Base-by-base conservation (phyloP, 805 yeast genomes). In the Blastobotrys americana region DNA sequence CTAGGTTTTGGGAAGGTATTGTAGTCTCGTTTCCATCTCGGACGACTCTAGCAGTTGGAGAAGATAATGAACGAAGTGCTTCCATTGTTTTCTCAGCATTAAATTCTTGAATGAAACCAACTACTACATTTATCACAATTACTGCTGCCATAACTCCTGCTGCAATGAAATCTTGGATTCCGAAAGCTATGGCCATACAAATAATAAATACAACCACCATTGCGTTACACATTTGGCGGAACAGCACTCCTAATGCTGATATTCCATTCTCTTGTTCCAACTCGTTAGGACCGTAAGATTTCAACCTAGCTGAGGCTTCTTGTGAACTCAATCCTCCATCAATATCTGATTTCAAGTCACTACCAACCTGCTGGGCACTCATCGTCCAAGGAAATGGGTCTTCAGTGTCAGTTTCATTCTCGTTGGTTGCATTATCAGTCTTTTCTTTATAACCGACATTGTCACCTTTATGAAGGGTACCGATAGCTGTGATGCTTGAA, bases 41-140 rank as follows among this genome's bases (percentile, higher is more conserved):
- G 36, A 77, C 69, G 19, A 78, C 86, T 34, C 73, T 66, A 0
- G 93, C 89, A 2, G 80, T 74, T 3, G 90, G 87, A 2, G 87
- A 78, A 42, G 83, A 72, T 42, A 84, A 69, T 0, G 79, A 72
- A 49, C 77, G 72, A 35, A 83, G 71, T 0, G 88, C 79, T 33
- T 80, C 84, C 86, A 83, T 84, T 1, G 90, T 84, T 57, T 80
- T 75, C 51, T 83, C 88, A 1, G 93, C 90, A 51, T 76, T 78
- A 57, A 69, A 71, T 58, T 83, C 90, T 61, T 83, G 93, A 51
- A 73, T 62, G 44, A 79, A 73, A 3, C 93, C 93, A 46, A 83
- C 80, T 22, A 64, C 63, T 31, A 83, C 77, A 56, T 83, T 83
- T 45, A 83, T 69, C 25, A 61, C 59, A 23, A 84, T 76, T 19